Evolutionary conservation across 352 stramenopile genomes (phyloP).

Genomic region (Phytophthora tubulina): DNA sequence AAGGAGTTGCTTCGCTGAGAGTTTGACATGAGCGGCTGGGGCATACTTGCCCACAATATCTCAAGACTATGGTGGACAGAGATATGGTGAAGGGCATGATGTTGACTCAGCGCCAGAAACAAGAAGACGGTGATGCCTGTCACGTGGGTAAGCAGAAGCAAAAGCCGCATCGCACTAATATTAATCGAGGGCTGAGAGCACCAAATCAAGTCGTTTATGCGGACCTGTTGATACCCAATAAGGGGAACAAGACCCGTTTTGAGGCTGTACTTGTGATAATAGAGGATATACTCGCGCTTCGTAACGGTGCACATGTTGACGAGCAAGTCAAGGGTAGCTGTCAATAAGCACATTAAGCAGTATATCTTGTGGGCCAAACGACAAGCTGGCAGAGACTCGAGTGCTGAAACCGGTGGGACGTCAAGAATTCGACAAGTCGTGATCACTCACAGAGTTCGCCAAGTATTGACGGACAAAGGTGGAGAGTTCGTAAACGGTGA

Average conservation of each 20-base stretch:
- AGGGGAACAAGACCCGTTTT: background rate
- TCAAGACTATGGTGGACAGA: constrained; percentile 10
- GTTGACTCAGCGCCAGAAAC: background rate
- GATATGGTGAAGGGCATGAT: constrained; percentile 10
- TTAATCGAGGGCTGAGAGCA: background rate
- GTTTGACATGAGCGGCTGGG: constrained; percentile 20
- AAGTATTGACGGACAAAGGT: constrained; percentile 4
- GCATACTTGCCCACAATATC: constrained; percentile 15
- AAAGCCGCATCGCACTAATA: background rate
- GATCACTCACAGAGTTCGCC: background rate
- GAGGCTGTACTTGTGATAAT: background rate
- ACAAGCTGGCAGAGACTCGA: background rate
- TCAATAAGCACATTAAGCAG: background rate
- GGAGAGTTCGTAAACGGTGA: background rate
- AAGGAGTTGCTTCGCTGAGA: constrained; percentile 1
- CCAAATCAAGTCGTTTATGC: constrained; percentile 1
- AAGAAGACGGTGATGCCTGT: constrained; percentile 6
- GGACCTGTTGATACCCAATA: background rate
- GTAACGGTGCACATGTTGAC: background rate
- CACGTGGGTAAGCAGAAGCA: constrained; percentile 19
- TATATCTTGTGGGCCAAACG: background rate
- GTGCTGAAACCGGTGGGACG: background rate
- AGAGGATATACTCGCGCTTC: background rate
- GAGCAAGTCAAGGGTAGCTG: background rate
- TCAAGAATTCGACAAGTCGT: background rate